Percentiles rank a stretch among this genome's conserved stretches.
These are phyloP conservation scores for Kitagawia praeruptora DNA, from an alignment of 129 eudicot genomes.

Conservation along the genomic window DNA sequence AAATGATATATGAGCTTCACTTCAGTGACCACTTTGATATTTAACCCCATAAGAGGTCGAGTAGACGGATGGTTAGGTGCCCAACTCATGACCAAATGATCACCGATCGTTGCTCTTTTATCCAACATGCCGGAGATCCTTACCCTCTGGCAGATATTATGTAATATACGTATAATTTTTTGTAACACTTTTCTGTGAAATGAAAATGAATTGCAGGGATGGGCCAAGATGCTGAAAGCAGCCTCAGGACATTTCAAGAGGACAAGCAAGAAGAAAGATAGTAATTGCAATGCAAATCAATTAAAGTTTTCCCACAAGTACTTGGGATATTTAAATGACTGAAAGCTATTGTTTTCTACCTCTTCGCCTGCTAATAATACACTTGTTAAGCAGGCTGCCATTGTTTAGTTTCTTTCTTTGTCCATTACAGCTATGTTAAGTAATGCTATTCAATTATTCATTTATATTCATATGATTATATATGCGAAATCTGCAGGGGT, in stretches of 20 bases:
- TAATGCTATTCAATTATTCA: not conserved
- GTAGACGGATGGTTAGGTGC: too few relatives aligned
- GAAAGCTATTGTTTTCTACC: not conserved
- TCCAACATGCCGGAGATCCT: too few relatives aligned
- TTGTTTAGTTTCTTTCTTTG: not conserved
- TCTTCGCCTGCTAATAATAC: not conserved
- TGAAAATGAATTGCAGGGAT: conserved; percentile 1
- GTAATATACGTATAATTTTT: too few relatives aligned
- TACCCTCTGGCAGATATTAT: too few relatives aligned
- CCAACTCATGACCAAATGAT: too few relatives aligned
- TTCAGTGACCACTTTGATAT: too few relatives aligned
- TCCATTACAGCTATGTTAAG: not conserved
- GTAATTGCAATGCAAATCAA: not conserved
- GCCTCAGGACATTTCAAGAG: conserved; percentile 10
- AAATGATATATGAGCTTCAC: too few relatives aligned
- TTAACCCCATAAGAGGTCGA: too few relatives aligned
- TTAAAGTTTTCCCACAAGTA: not conserved
- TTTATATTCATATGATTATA: not conserved
- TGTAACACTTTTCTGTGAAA: too few relatives aligned
- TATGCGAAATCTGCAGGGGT: too few relatives aligned
- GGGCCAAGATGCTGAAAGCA: conserved; percentile 12
- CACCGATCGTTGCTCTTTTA: too few relatives aligned
- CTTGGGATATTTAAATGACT: conserved; percentile 8
- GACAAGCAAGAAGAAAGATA: not conserved
- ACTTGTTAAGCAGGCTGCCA: not conserved